phyloP scores from a whole-genome alignment of 129 eudicot species.

The Ambrosia trifida region DNA sequence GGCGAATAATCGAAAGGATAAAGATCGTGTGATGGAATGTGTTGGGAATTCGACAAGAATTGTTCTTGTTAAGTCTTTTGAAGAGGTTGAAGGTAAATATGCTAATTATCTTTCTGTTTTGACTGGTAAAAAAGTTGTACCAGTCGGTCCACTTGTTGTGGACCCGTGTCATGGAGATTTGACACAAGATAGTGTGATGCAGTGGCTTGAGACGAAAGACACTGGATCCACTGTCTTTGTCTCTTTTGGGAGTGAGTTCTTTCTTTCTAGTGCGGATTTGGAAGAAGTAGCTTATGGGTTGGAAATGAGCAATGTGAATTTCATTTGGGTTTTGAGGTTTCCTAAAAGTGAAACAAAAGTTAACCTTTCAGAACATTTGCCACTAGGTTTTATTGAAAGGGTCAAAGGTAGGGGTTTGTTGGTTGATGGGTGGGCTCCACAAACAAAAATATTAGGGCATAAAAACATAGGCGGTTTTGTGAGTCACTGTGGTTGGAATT shows the following conservation, averaged over 20 bases:
- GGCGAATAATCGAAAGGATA: constrained; percentile 17
- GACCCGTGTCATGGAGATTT: not conserved
- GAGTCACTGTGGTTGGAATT: constrained; percentile 38
- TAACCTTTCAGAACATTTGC: constrained; percentile 18
- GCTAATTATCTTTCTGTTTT: not conserved
- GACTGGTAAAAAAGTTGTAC: constrained; percentile 1
- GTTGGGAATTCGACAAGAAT: constrained; percentile 5
- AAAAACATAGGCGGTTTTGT: constrained; percentile 31
- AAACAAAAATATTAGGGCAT: constrained; percentile 22
- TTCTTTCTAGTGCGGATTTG: constrained; percentile 18
- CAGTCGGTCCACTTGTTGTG: constrained; percentile 10
- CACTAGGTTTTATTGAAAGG: constrained; percentile 33
- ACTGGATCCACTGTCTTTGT: constrained; percentile 16
- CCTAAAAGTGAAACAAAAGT: constrained; percentile 6
- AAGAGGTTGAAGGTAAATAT: constrained; percentile 17
- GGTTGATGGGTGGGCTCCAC: constrained; percentile 39
- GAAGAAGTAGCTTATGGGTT: constrained; percentile 36
- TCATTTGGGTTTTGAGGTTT: constrained; percentile 38
- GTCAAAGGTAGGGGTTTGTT: constrained; percentile 21
- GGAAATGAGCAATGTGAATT: constrained; percentile 32
- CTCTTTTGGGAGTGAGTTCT: constrained; percentile 34
- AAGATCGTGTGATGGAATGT: constrained; percentile 23
- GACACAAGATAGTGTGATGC: constrained; percentile 3
- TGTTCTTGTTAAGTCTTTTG: constrained; percentile 20
- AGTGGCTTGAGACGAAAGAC: constrained; percentile 28